A percentile compares a stretch with the other conserved stretches of the same genome.
Evolutionary conservation across 73 alveolate genomes (phyloP).

Genomic region (Paramecium primaurelia): DNA sequence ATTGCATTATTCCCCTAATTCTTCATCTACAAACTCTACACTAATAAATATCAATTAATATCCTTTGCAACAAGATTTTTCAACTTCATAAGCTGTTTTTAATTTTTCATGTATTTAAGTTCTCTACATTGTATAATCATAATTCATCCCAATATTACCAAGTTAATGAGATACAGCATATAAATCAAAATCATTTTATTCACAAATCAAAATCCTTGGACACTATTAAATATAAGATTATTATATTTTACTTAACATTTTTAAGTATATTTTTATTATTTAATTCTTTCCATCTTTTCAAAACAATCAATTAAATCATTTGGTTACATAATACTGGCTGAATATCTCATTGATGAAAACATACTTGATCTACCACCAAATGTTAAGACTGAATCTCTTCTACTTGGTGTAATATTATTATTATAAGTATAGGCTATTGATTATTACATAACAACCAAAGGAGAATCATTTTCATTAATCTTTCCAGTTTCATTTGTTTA

Average conservation of each 20-base stretch:
- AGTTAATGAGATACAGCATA: conserved; percentile 19
- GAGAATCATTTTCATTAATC: not conserved
- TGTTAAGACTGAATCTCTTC: not conserved
- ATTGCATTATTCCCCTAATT: not conserved
- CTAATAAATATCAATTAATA: not conserved
- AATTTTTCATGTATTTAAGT: not conserved
- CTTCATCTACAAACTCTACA: conserved; percentile 27
- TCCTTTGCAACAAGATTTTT: not conserved
- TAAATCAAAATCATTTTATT: conserved; percentile 5
- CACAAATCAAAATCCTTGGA: not conserved
- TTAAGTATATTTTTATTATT: not conserved
- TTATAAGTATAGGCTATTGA: not conserved
- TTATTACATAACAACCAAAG: not conserved
- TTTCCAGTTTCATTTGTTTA: not conserved
- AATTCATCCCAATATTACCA: not conserved
- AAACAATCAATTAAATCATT: conserved; percentile 42
- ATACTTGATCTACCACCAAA: conserved; percentile 7
- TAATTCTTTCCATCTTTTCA: conserved; percentile 34
- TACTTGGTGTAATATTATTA: not conserved
- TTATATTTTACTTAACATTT: not conserved
- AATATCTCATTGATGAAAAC: not conserved
- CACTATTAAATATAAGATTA: not conserved
- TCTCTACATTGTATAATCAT: not conserved
- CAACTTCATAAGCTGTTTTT: not conserved
- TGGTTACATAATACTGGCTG: not conserved